Evolutionary conservation across 306 rosid genomes (phyloP).

Genomic region (Luffa acutangula): DNA sequence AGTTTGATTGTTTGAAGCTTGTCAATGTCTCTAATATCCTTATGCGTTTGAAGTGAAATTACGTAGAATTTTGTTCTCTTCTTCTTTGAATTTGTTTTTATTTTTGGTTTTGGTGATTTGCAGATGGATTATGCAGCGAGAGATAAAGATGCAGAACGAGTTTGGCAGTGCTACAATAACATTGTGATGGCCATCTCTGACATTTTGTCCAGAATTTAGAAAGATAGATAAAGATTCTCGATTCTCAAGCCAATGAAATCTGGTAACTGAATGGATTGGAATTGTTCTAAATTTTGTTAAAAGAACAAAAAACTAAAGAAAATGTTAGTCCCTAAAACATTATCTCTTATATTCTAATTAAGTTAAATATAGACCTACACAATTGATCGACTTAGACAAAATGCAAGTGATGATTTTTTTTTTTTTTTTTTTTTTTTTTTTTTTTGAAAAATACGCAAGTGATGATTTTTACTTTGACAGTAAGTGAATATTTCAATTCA

Average conservation of each 20-base stretch:
- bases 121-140: constrained; percentile 89
- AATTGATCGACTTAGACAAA: too few relatives aligned
- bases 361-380: too few relatives aligned
- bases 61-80: neutral
- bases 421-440: too few relatives aligned
- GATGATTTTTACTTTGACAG: too few relatives aligned
- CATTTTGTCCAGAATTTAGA: constrained; percentile 41
- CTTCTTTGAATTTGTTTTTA: neutral
- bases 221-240: neutral
- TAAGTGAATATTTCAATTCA: too few relatives aligned
- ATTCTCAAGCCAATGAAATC: neutral
- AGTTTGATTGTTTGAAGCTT: neutral
- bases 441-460: too few relatives aligned
- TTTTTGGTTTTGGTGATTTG: neutral
- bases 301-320: too few relatives aligned
- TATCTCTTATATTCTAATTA: too few relatives aligned
- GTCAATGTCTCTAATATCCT: neutral
- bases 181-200: constrained; percentile 42
- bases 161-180: constrained; percentile 46
- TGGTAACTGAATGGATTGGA: too few relatives aligned
- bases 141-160: constrained; percentile 43
- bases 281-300: too few relatives aligned
- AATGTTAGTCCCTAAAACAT: too few relatives aligned
- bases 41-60: neutral
- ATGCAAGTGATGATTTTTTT: too few relatives aligned